Percentiles rank a stretch among this genome's conserved stretches.
Conservation (phyloP, 495 filamentous ascomycete species). For the Aspergillus incahuasiensis region DNA sequence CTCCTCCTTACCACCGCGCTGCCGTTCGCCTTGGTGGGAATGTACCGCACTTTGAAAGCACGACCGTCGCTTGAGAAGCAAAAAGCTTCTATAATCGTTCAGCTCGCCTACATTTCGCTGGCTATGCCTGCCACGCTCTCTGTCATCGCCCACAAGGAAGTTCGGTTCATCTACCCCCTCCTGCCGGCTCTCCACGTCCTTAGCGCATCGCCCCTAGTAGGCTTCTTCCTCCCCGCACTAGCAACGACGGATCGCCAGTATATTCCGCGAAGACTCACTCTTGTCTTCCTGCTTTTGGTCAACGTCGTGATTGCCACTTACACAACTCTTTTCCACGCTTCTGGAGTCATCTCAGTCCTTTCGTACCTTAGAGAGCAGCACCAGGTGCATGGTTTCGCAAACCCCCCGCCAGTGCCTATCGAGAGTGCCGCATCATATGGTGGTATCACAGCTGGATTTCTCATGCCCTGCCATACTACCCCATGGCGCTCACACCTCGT, state of each 20-base stretch:
- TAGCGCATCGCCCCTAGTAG: conserved; percentile 59
- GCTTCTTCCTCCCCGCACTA: conserved; percentile 56
- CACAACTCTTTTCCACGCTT: conserved; percentile 70
- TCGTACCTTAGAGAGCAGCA: conserved; percentile 70
- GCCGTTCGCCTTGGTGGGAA: conserved; percentile 64
- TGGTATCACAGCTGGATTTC: conserved; percentile 69
- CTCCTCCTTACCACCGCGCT: conserved; percentile 80
- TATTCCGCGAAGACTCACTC: conserved; percentile 47
- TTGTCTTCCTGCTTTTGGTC: conserved; percentile 54
- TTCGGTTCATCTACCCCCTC: conserved; percentile 93
- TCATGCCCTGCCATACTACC: conserved; percentile 97
- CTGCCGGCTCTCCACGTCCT: conserved; percentile 81
- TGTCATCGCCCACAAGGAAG: conserved; percentile 90
- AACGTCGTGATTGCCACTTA: conserved; percentile 73
- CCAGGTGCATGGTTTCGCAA: conserved; percentile 42
- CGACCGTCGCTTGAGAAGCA: conserved; percentile 21
- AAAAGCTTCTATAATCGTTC: conserved; percentile 36
- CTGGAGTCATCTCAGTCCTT: conserved; percentile 67
- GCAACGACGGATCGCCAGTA: conserved; percentile 22
- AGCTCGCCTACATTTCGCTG: conserved; percentile 58
- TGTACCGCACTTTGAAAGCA: conserved; percentile 51
- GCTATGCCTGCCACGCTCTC: conserved; percentile 62
- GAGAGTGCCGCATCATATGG: not conserved
- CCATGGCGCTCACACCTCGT: conserved; percentile 92
- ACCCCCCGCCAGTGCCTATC: not conserved